These are phyloP conservation scores for Phytopythium kandeliae DNA, from an alignment of 352 stramenopile genomes.

Conservation along the genomic window DNA sequence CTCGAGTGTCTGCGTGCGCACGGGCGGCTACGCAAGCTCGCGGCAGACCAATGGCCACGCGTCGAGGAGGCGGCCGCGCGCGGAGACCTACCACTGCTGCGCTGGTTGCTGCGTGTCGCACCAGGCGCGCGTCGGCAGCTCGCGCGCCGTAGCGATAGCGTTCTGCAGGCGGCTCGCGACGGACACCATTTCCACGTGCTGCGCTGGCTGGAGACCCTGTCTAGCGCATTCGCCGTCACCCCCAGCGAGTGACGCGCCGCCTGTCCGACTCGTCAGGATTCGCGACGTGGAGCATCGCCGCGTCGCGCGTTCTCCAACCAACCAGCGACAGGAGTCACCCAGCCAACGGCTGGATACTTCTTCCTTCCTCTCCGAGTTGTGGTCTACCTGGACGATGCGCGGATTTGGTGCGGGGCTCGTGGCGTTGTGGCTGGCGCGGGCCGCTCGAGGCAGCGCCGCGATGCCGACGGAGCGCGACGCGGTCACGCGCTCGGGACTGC, in stretches of 20 bases:
- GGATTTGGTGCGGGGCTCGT: neutral
- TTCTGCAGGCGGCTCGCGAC: constrained; percentile 22
- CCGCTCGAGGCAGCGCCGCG: no score
- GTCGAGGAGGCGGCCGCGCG: constrained; percentile 15
- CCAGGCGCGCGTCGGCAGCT: constrained; percentile 24
- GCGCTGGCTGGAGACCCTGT: constrained; percentile 30
- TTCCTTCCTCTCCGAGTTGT: neutral
- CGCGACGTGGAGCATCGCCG: neutral
- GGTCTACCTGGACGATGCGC: neutral
- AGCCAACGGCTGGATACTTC: neutral
- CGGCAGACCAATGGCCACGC: constrained; percentile 1
- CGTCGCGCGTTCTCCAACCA: neutral
- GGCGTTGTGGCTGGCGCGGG: no score
- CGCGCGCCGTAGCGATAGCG: constrained; percentile 13
- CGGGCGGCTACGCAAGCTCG: neutral
- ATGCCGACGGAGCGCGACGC: constrained; percentile 5
- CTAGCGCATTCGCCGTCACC: neutral
- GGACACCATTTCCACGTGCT: constrained; percentile 25
- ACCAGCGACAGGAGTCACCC: neutral
- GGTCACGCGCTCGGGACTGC: constrained; percentile 28
- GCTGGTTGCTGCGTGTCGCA: constrained; percentile 23
- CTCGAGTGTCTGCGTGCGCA: constrained; percentile 20
- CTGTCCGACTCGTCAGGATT: no score
- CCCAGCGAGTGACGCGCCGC: constrained; percentile 1
- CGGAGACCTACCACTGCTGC: constrained; percentile 29